phyloP scores from a whole-genome alignment of 2,329 filamentous ascomycete genomes.

The Nemania sp. region DNA sequence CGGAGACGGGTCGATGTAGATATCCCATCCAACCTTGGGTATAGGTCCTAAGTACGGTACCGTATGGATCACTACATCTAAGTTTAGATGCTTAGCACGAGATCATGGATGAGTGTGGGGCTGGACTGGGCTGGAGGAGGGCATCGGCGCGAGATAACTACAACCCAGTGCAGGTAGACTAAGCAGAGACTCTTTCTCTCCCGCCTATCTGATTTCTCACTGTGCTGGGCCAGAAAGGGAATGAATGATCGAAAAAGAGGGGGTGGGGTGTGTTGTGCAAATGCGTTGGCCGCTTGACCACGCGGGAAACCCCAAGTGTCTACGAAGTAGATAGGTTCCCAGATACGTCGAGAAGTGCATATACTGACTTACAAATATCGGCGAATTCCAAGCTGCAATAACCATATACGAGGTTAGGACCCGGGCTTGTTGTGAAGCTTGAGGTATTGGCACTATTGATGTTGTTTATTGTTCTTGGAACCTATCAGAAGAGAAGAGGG shows the following conservation, averaged over 20 bases:
- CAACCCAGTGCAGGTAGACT: not conserved
- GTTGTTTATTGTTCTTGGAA: conserved; percentile 6
- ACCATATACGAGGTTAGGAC: not conserved
- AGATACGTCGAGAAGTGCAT: not conserved
- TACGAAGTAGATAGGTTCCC: not conserved
- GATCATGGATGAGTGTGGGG: not conserved
- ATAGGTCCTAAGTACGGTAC: too few species aligned
- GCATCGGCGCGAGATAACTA: conserved; percentile 5
- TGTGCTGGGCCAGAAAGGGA: conserved; percentile 6
- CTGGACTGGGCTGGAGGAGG: not conserved
- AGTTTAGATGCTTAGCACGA: not conserved
- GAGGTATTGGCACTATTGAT: not conserved
- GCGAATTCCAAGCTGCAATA: not conserved
- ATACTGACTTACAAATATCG: not conserved
- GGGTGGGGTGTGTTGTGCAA: not conserved
- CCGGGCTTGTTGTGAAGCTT: not conserved
- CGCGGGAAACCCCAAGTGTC: not conserved
- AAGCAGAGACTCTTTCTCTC: not conserved
- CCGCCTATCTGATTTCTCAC: not conserved
- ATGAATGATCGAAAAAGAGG: conserved; percentile 6
- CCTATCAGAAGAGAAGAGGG: conserved; percentile 1
- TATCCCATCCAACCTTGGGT: not conserved
- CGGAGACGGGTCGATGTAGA: too few species aligned
- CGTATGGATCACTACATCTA: not conserved
- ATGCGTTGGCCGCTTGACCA: conserved; percentile 1